phyloP scores from a whole-genome alignment of 1,284 basidiomycete species.

The Chalciporus sp. region DNA sequence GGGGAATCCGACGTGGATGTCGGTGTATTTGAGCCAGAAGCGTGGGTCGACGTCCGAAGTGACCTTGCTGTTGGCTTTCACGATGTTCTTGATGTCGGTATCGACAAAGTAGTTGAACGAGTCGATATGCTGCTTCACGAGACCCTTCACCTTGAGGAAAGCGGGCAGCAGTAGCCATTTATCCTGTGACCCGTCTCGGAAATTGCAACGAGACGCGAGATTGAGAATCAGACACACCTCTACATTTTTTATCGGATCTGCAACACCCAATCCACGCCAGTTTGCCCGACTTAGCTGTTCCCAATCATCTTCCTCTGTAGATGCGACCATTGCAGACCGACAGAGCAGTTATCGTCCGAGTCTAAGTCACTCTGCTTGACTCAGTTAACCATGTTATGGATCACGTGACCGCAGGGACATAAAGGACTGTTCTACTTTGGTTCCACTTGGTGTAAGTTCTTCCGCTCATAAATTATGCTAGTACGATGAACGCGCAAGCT shows the following conservation, averaged over 20 bases:
- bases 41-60: constrained; percentile 97
- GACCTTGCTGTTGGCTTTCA: constrained; percentile 91
- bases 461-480: too few relatives aligned
- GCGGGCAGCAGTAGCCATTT: constrained; percentile 97
- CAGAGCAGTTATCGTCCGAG: neutral
- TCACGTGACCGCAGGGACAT: neutral
- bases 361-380: constrained; percentile 4
- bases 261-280: constrained; percentile 74
- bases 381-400: too few relatives aligned
- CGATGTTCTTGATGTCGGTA: constrained; percentile 95
- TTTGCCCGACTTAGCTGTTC: constrained; percentile 54
- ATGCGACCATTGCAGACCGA: constrained; percentile 13
- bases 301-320: constrained; percentile 55
- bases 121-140: constrained; percentile 99
- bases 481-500: too few relatives aligned
- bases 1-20: constrained; percentile 92
- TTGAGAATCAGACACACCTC: constrained; percentile 49
- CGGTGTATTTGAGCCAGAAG: constrained; percentile 97
- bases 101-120: constrained; percentile 99
- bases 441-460: too few relatives aligned
- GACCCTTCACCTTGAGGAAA: constrained; percentile 93
- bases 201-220: neutral
- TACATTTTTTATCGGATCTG: constrained; percentile 78
- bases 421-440: too few relatives aligned
- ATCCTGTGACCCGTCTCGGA: constrained; percentile 57